phyloP scores from a whole-genome alignment of 495 filamentous ascomycete genomes.

The Trichoderma virens region DNA sequence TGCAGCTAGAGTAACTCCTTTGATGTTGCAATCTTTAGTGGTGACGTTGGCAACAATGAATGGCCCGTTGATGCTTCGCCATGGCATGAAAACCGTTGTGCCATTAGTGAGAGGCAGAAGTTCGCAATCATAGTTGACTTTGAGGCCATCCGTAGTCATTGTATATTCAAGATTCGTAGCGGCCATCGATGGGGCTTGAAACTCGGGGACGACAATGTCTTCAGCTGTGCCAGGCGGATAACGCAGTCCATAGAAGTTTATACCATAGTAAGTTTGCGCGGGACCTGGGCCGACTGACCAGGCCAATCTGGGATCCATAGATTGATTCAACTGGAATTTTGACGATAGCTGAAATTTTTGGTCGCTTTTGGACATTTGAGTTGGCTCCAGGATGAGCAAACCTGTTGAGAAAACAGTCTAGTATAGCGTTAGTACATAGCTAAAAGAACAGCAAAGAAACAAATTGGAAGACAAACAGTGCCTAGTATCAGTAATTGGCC shows the following conservation, averaged over 20 bases:
- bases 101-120: slow-evolving; percentile 11
- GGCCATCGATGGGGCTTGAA: background rate
- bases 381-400: slow-evolving; percentile 14
- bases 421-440: background rate
- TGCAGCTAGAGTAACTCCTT: slow-evolving; percentile 10
- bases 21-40: slow-evolving; percentile 12
- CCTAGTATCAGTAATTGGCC: slow-evolving; percentile 13
- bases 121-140: slow-evolving; percentile 14
- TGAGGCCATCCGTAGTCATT: slow-evolving; percentile 2
- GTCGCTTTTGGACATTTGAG: background rate
- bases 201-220: slow-evolving; percentile 14
- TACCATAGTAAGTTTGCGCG: slow-evolving; percentile 14
- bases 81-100: slow-evolving; percentile 4
- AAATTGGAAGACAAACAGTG: slow-evolving; percentile 6
- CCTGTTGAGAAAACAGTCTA: slow-evolving; percentile 17
- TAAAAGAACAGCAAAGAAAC: background rate
- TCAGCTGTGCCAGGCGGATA: slow-evolving; percentile 10
- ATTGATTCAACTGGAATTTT: background rate
- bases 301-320: background rate
- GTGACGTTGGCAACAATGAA: slow-evolving; percentile 15
- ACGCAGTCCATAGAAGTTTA: slow-evolving; percentile 10
- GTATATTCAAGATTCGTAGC: slow-evolving; percentile 3
- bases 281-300: slow-evolving; percentile 3
- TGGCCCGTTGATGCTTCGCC: slow-evolving; percentile 10
- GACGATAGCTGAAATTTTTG: background rate